These are phyloP conservation scores for Pseudogymnoascus sp. DNA, from an alignment of 2,329 filamentous ascomycete genomes.

Conservation along the genomic window DNA sequence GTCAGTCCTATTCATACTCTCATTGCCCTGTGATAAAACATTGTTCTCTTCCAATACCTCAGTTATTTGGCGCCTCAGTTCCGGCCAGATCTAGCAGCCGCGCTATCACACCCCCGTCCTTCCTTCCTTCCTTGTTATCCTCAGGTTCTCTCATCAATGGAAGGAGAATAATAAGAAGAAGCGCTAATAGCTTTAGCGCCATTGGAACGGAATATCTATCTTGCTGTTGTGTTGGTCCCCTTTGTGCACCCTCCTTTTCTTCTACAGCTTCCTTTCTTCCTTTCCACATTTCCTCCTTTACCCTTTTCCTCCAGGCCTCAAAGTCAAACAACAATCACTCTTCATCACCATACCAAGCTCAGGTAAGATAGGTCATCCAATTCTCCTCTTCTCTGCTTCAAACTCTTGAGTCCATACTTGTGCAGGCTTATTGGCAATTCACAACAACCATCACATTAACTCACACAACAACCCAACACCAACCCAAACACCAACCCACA, in stretches of 20 bases:
- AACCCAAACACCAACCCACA: not conserved
- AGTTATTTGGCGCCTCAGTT: not conserved
- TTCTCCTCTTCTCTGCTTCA: not conserved
- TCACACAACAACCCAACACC: not conserved
- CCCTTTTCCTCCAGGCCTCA: not conserved
- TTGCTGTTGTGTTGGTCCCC: not conserved
- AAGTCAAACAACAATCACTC: not conserved
- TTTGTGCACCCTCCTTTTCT: not conserved
- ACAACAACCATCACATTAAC: not conserved
- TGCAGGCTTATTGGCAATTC: not conserved
- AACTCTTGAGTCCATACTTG: not conserved
- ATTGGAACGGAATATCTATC: not conserved
- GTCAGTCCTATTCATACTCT: not conserved
- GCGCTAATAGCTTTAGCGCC: not conserved
- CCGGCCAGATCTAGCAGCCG: not conserved
- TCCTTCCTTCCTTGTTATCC: not conserved
- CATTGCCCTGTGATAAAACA: not conserved
- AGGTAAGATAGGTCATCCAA: not conserved
- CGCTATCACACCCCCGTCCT: not conserved
- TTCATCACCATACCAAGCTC: not conserved
- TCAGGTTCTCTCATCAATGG: not conserved
- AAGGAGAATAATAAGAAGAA: not conserved
- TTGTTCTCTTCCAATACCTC: not conserved
- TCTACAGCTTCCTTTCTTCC: not conserved
- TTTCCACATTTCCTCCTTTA: not conserved